A percentile compares a stretch with the other conserved stretches of the same genome.
phyloP scores from a whole-genome alignment of 176 grass and related monocot genomes.

The Phoenix roebelenii region DNA sequence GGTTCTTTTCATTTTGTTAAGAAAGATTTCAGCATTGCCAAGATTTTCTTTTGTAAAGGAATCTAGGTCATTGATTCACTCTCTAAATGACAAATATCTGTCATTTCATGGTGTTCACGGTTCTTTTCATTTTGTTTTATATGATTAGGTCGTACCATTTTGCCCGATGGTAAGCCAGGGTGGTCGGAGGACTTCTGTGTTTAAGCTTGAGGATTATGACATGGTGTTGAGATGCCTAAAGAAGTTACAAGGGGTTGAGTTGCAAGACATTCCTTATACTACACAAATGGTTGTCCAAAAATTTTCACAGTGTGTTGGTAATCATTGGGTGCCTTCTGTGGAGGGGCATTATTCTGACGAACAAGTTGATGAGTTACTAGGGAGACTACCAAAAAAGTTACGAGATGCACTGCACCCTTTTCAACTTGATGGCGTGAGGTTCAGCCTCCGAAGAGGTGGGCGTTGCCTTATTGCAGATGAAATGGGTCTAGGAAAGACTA shows the following conservation, averaged over 20 bases:
- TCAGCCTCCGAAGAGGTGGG: slow-evolving; percentile 67
- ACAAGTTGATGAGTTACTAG: slow-evolving; percentile 62
- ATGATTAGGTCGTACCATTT: slow-evolving; percentile 56
- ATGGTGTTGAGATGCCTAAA: slow-evolving; percentile 60
- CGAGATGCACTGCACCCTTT: slow-evolving; percentile 66
- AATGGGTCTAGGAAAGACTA: slow-evolving; percentile 95
- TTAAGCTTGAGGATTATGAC: slow-evolving; percentile 66
- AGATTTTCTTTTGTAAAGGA: not conserved
- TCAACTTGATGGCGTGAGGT: slow-evolving; percentile 77
- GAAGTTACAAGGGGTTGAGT: slow-evolving; percentile 40
- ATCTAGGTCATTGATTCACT: no score
- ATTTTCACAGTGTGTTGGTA: slow-evolving; percentile 18
- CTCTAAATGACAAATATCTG: no score
- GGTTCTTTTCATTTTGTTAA: no score
- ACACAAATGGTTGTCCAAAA: slow-evolving; percentile 44
- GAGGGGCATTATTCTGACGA: slow-evolving; percentile 47
- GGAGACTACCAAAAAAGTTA: slow-evolving; percentile 42
- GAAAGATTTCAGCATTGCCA: no score
- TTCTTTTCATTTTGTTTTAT: slow-evolving; percentile 5
- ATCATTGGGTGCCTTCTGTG: slow-evolving; percentile 34
- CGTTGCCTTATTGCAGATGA: slow-evolving; percentile 93
- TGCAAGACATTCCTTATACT: slow-evolving; percentile 62
- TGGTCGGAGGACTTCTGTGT: slow-evolving; percentile 44
- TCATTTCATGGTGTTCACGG: no score
- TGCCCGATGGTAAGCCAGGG: slow-evolving; percentile 52